Conservation (phyloP, 2,329 filamentous ascomycete species). For the Epicoccum sorghinum region DNA sequence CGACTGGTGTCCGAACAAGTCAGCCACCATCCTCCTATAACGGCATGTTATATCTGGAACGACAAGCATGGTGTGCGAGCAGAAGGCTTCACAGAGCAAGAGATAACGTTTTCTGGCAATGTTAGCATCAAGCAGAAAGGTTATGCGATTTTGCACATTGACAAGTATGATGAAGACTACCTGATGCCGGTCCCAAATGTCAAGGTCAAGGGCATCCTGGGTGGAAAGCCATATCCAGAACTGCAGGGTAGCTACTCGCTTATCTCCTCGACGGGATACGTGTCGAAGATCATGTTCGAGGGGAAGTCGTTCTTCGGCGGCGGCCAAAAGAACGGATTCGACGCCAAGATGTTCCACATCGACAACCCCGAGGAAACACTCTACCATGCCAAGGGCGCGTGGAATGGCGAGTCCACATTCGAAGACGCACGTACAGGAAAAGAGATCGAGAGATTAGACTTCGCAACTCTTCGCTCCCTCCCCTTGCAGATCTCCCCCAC, state of each 20-base stretch:
- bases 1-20: conserved; percentile 54
- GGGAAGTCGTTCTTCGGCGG: conserved; percentile 52
- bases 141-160: conserved; percentile 52
- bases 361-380: conserved; percentile 40
- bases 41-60: conserved; percentile 56
- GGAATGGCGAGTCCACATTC: conserved; percentile 50
- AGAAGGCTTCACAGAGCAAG: conserved; percentile 55
- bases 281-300: conserved; percentile 52
- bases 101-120: conserved; percentile 53
- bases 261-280: conserved; percentile 50
- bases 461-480: conserved; percentile 25
- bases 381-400: conserved; percentile 50
- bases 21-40: conserved; percentile 55
- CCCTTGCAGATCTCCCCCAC: conserved; percentile 35
- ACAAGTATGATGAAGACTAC: conserved; percentile 53
- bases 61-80: conserved; percentile 51
- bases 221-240: conserved; percentile 53
- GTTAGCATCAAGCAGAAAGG: conserved; percentile 56
- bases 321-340: conserved; percentile 50
- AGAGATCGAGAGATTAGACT: conserved; percentile 47
- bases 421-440: conserved; percentile 41
- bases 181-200: conserved; percentile 54
- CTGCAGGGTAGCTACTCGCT: conserved; percentile 51
- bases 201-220: conserved; percentile 54
- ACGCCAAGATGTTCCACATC: conserved; percentile 48